phyloP scores from a whole-genome alignment of 495 filamentous ascomycete genomes.

The Glonium stellatum region DNA sequence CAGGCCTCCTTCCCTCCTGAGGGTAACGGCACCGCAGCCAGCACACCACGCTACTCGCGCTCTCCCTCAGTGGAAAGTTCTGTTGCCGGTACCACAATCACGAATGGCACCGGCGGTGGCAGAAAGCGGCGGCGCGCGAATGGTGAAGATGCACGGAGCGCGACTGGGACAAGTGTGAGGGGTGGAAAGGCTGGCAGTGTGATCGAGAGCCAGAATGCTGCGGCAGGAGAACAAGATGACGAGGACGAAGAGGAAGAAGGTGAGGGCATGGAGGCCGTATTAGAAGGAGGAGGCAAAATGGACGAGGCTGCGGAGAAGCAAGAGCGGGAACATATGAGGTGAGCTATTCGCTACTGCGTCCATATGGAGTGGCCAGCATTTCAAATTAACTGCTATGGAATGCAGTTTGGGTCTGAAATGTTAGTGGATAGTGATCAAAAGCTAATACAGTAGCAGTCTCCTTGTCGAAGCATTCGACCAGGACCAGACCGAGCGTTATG shows the following conservation, averaged over 20 bases:
- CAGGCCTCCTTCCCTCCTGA: slow-evolving; percentile 72
- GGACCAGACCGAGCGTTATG: slow-evolving; percentile 65
- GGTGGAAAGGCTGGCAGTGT: slow-evolving; percentile 44
- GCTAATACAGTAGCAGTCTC: slow-evolving; percentile 39
- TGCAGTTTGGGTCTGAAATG: too few relatives aligned
- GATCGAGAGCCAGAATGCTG: slow-evolving; percentile 33
- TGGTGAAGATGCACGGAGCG: slow-evolving; percentile 42
- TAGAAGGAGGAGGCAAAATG: slow-evolving; percentile 54
- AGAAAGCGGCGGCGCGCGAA: slow-evolving; percentile 49
- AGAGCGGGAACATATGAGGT: slow-evolving; percentile 50
- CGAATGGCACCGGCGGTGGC: slow-evolving; percentile 19
- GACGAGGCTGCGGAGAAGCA: slow-evolving; percentile 66
- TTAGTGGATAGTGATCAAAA: background rate
- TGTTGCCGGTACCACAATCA: slow-evolving; percentile 52
- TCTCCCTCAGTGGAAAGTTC: slow-evolving; percentile 63
- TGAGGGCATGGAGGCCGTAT: slow-evolving; percentile 47
- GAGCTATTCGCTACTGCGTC: background rate
- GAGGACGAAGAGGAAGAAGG: slow-evolving; percentile 51
- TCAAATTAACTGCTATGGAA: too few relatives aligned
- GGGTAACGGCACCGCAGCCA: slow-evolving; percentile 34
- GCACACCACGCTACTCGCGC: slow-evolving; percentile 43
- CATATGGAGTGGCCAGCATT: too few relatives aligned
- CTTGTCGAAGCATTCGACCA: slow-evolving; percentile 62
- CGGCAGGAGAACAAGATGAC: slow-evolving; percentile 19
- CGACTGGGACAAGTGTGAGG: slow-evolving; percentile 31